Conservation (phyloP, 495 filamentous ascomycete genomes). For the Hypoxylon lenormandii region DNA sequence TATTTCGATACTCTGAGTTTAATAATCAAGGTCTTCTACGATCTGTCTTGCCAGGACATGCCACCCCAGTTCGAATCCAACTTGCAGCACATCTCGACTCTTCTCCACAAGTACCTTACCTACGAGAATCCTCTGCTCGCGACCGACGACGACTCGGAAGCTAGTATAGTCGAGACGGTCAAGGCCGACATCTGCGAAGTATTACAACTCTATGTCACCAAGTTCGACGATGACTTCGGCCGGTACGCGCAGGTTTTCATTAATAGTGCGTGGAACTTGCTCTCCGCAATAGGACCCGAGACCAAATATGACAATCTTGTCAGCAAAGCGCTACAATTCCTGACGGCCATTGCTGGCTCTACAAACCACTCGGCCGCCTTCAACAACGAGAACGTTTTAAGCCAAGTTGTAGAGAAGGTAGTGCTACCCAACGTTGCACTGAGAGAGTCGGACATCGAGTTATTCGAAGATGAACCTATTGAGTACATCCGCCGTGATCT, state of each 20-base stretch:
- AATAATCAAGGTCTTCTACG: slow-evolving; percentile 89
- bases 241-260: slow-evolving; percentile 82
- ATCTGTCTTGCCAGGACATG: slow-evolving; percentile 95
- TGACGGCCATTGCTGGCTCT: slow-evolving; percentile 86
- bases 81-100: slow-evolving; percentile 74
- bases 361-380: slow-evolving; percentile 82
- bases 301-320: slow-evolving; percentile 96
- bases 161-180: slow-evolving; percentile 82
- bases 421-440: slow-evolving; percentile 91
- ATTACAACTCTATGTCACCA: slow-evolving; percentile 85
- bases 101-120: slow-evolving; percentile 91
- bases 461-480: slow-evolving; percentile 98
- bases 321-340: slow-evolving; percentile 90
- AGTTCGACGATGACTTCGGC: slow-evolving; percentile 93
- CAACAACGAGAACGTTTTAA: slow-evolving; percentile 78
- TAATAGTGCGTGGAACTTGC: slow-evolving; percentile 85
- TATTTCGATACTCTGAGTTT: slow-evolving; percentile 85
- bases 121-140: slow-evolving; percentile 85
- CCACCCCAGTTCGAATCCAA: slow-evolving; percentile 92
- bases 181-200: slow-evolving; percentile 93
- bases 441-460: slow-evolving; percentile 90
- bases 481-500: slow-evolving; percentile 97
- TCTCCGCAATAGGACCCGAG: slow-evolving; percentile 85
- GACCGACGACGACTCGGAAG: slow-evolving; percentile 86
- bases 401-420: slow-evolving; percentile 91